Percentiles rank a stretch among this genome's conserved stretches.
Conservation (phyloP, 257 asterid species). For the Nicotiana otophora region DNA sequence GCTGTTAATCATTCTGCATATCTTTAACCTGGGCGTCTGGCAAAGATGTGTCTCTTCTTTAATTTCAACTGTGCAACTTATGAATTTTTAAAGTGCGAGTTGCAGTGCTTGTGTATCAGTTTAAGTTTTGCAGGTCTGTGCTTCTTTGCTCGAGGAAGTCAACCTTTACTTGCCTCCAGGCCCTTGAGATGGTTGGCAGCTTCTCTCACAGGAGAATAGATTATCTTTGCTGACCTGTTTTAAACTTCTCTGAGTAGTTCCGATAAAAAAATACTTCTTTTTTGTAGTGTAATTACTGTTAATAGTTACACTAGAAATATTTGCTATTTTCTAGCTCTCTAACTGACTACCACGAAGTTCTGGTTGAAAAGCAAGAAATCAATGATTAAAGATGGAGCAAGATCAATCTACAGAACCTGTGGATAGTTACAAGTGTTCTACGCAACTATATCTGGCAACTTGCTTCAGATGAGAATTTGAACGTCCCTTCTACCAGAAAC, state of each 20-base stretch:
- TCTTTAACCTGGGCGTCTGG: background rate
- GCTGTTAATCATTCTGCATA: background rate
- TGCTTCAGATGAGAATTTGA: background rate
- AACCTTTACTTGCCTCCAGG: background rate
- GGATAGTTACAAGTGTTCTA: background rate
- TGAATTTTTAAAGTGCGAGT: background rate
- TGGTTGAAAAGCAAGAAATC: background rate
- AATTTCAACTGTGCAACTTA: background rate
- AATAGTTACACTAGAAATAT: background rate
- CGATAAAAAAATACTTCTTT: background rate
- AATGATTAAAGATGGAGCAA: background rate
- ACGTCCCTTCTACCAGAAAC: background rate
- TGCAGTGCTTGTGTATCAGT: background rate
- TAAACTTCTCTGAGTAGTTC: no score
- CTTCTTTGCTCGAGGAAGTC: background rate
- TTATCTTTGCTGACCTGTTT: background rate
- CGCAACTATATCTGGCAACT: background rate
- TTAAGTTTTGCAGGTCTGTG: background rate
- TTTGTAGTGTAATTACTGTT: background rate
- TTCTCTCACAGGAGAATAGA: background rate
- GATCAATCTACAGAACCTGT: background rate
- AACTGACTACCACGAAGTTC: background rate
- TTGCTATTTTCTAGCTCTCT: background rate
- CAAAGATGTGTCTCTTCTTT: background rate
- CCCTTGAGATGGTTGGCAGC: background rate